Percentiles rank a stretch among this genome's conserved stretches.
Evolutionary conservation across 495 filamentous ascomycete species (phyloP).

Genomic region (Daldinia bambusicola): DNA sequence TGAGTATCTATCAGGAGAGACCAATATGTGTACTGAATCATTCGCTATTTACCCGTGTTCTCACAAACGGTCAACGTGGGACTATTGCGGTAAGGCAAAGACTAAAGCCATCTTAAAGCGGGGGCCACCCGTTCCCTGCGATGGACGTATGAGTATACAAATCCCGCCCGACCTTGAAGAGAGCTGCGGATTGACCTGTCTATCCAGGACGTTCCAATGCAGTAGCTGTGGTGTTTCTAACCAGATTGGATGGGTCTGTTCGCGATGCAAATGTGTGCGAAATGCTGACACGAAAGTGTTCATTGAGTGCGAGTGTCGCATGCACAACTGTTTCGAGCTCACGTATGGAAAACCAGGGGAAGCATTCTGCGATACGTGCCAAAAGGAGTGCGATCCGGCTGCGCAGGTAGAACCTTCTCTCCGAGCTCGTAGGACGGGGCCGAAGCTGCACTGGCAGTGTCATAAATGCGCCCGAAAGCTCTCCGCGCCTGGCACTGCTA

Average conservation of each 20-base stretch:
- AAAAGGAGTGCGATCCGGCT: not conserved
- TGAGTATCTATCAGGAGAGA: not conserved
- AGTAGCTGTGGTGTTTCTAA: slow-evolving; percentile 15
- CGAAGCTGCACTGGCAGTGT: slow-evolving; percentile 27
- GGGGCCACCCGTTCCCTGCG: slow-evolving; percentile 11
- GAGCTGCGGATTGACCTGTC: slow-evolving; percentile 27
- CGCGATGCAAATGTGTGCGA: slow-evolving; percentile 5
- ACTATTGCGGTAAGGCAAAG: slow-evolving; percentile 32
- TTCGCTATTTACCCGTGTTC: slow-evolving; percentile 33
- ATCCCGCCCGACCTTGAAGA: slow-evolving; percentile 17
- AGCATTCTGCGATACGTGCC: slow-evolving; percentile 16
- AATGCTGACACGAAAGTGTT: not conserved
- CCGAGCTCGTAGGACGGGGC: not conserved
- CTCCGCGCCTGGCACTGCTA: slow-evolving; percentile 4
- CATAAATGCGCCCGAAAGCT: slow-evolving; percentile 5
- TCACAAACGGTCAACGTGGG: slow-evolving; percentile 12
- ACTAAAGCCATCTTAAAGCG: slow-evolving; percentile 15
- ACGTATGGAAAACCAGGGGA: slow-evolving; percentile 2
- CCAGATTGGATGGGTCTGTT: slow-evolving; percentile 33
- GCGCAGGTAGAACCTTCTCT: not conserved
- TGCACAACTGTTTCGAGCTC: slow-evolving; percentile 8
- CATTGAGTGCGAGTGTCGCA: slow-evolving; percentile 13
- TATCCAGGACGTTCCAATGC: slow-evolving; percentile 29
- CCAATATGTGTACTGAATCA: slow-evolving; percentile 15
- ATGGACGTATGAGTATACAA: not conserved